phyloP scores from a whole-genome alignment of 2,329 filamentous ascomycete genomes.

The Malbranchea zuffiana region DNA sequence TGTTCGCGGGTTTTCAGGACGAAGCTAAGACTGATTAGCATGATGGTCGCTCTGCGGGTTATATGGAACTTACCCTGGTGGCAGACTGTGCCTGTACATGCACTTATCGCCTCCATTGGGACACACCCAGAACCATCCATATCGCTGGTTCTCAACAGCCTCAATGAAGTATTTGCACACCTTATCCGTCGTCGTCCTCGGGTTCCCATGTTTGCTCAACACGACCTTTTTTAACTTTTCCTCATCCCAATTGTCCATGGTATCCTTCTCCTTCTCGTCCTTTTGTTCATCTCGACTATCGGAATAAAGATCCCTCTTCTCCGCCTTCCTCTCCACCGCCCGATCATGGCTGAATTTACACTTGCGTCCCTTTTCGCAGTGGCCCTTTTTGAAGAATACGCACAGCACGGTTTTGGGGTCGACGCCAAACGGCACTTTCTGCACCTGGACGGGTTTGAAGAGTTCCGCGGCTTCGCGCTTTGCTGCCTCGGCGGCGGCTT shows the following conservation, averaged over 20 bases:
- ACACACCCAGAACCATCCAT: constrained; percentile 98
- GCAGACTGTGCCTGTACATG: constrained; percentile 95
- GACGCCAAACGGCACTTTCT: constrained; percentile 95
- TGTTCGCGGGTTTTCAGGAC: constrained; percentile 97
- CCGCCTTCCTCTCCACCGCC: constrained; percentile 76
- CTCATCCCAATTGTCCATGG: constrained; percentile 95
- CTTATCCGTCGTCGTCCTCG: constrained; percentile 89
- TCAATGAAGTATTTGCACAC: constrained; percentile 98
- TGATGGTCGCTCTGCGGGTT: not conserved
- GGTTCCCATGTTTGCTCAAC: constrained; percentile 92
- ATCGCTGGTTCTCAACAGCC: constrained; percentile 95
- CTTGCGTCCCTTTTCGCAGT: constrained; percentile 93
- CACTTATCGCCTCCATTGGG: constrained; percentile 94
- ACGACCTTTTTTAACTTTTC: constrained; percentile 88
- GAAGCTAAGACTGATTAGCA: constrained; percentile 50
- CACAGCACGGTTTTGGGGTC: constrained; percentile 96
- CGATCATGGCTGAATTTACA: constrained; percentile 97
- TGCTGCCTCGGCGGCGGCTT: constrained; percentile 77
- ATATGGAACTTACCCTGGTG: constrained; percentile 64
- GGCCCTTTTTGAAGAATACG: constrained; percentile 93
- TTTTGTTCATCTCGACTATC: constrained; percentile 65
- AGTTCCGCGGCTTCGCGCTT: constrained; percentile 69
- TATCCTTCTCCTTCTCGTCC: constrained; percentile 71
- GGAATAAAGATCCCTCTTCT: constrained; percentile 84
- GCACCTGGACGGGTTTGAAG: constrained; percentile 86